These are phyloP conservation scores for Pelargonium fulgidum DNA, from an alignment of 441 rosid species.

Conservation along the genomic window DNA sequence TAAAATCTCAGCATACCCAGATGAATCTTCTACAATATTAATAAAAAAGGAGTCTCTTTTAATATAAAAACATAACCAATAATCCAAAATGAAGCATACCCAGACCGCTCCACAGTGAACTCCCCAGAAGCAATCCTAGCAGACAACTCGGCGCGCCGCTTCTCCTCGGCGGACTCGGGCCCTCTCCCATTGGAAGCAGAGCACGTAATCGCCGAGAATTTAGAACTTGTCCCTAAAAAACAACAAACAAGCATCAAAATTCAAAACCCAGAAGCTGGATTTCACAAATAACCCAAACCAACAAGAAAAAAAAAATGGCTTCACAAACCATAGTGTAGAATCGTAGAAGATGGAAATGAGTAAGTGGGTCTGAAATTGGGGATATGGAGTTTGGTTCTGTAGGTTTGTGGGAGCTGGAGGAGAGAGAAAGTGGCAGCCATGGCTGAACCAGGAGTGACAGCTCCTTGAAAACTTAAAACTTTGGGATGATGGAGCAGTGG, in stretches of 20 bases:
- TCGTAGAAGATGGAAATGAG: conserved; percentile 9
- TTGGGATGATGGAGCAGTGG: background rate
- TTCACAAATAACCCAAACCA: background rate
- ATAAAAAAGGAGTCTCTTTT: background rate
- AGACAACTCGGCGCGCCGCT: conserved; percentile 69
- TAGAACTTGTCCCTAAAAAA: conserved; percentile 25
- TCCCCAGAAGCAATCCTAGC: conserved; percentile 82
- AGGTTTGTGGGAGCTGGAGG: conserved; percentile 19
- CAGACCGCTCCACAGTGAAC: conserved; percentile 55
- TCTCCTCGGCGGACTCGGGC: conserved; percentile 52
- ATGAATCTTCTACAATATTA: background rate
- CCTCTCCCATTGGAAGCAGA: conserved; percentile 60
- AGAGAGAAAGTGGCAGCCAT: conserved; percentile 37
- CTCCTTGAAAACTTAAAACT: background rate
- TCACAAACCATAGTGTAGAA: conserved; percentile 6
- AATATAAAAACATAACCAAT: background rate
- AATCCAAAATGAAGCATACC: conserved; percentile 30
- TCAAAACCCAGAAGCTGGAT: background rate
- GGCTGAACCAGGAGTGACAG: conserved; percentile 4
- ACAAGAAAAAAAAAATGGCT: background rate
- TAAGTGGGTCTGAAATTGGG: conserved; percentile 21
- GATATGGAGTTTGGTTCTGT: conserved; percentile 16
- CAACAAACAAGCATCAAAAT: conserved; percentile 1
- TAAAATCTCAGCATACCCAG: conserved; percentile 2
- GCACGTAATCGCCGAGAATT: conserved; percentile 29